Conservation (phyloP, 805 yeast genomes). For the Metschnikowia baotianmanensis region DNA sequence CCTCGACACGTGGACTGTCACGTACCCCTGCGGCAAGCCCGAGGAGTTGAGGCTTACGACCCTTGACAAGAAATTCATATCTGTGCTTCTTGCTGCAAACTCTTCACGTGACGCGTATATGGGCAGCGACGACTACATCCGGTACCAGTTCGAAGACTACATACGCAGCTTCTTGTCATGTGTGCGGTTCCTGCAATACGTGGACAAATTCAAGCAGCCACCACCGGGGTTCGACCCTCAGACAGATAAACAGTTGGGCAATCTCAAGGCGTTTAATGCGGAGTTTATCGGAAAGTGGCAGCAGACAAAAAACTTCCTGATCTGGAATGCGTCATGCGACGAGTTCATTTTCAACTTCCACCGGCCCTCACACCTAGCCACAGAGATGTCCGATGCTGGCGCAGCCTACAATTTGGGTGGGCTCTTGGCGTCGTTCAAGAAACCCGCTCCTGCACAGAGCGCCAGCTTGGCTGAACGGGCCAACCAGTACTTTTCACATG, state of each 20-base stretch:
- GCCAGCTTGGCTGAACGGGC: slow-evolving; percentile 13
- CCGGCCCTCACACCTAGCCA: slow-evolving; percentile 39
- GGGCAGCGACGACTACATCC: slow-evolving; percentile 74
- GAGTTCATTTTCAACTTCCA: slow-evolving; percentile 45
- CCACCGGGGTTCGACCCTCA: slow-evolving; percentile 40
- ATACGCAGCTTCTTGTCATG: slow-evolving; percentile 71
- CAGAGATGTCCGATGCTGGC: slow-evolving; percentile 17
- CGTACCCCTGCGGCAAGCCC: slow-evolving; percentile 40
- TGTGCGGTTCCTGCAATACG: slow-evolving; percentile 64
- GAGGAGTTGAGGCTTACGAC: slow-evolving; percentile 33
- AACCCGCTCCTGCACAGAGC: slow-evolving; percentile 8
- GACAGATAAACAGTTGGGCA: slow-evolving; percentile 24
- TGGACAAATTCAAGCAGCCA: slow-evolving; percentile 33
- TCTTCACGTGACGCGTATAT: slow-evolving; percentile 31
- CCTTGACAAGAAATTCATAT: slow-evolving; percentile 74
- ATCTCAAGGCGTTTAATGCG: slow-evolving; percentile 28
- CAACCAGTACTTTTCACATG: slow-evolving; percentile 14
- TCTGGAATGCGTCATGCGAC: slow-evolving; percentile 42
- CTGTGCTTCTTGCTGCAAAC: slow-evolving; percentile 46
- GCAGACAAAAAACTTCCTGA: slow-evolving; percentile 32
- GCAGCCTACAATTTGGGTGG: slow-evolving; percentile 16
- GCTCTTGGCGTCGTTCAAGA: slow-evolving; percentile 16
- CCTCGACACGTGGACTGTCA: slow-evolving; percentile 53
- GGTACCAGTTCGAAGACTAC: slow-evolving; percentile 90
- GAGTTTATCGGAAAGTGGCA: slow-evolving; percentile 36